Evolutionary conservation across 2,329 filamentous ascomycete species (phyloP).

Genomic region (Arachnomyces sp.): DNA sequence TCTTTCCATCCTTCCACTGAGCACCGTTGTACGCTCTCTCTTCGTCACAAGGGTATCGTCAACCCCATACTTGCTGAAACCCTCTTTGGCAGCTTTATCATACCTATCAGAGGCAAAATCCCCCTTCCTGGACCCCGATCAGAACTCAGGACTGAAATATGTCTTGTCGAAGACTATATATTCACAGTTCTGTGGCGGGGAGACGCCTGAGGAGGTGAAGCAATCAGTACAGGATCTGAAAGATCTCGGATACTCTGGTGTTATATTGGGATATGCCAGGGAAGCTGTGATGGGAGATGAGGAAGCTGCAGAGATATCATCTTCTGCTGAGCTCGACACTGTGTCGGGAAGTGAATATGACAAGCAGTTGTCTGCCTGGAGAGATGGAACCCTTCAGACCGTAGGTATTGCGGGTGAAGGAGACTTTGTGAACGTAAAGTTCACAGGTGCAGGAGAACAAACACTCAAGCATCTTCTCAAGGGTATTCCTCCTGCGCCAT

Average conservation of each 20-base stretch:
- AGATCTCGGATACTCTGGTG: conserved; percentile 68
- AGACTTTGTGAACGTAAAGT: conserved; percentile 61
- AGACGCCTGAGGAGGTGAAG: conserved; percentile 59
- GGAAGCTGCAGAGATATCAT: conserved; percentile 10
- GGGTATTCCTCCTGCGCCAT: conserved; percentile 53
- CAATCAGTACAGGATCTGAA: conserved; percentile 59
- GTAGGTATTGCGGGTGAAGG: conserved; percentile 41
- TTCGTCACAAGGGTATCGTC: conserved; percentile 13
- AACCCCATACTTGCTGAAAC: conserved; percentile 46
- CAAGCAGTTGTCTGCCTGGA: conserved; percentile 49
- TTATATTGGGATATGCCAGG: conserved; percentile 74
- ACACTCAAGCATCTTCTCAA: conserved; percentile 60
- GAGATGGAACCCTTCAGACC: conserved; percentile 63
- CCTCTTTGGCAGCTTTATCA: conserved; percentile 61
- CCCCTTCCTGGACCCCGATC: conserved; percentile 62
- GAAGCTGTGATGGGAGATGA: conserved; percentile 64
- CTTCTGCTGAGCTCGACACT: conserved; percentile 1
- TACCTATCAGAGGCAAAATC: conserved; percentile 61
- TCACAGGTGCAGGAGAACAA: conserved; percentile 74
- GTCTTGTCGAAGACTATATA: conserved; percentile 79
- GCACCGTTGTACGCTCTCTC: conserved; percentile 12
- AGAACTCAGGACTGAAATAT: conserved; percentile 61
- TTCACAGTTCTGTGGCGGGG: conserved; percentile 82
- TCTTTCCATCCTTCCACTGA: conserved; percentile 13
- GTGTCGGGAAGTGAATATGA: conserved; percentile 7